These are phyloP conservation scores for Knoxdaviesia proteae DNA, from an alignment of 2,329 filamentous ascomycete species.

Conservation along the genomic window DNA sequence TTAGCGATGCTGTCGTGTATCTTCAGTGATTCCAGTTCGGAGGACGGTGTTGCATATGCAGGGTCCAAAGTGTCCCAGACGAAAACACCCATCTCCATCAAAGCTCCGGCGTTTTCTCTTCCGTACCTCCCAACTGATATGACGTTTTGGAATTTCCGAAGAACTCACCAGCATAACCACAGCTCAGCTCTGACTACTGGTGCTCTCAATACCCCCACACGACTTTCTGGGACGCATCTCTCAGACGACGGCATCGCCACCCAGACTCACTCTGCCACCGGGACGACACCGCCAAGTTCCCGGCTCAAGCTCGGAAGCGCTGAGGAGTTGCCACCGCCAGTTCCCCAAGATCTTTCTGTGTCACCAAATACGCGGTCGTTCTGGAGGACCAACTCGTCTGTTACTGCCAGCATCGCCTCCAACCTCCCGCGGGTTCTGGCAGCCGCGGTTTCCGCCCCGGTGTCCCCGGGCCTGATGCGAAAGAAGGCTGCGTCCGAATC, in stretches of 20 bases:
- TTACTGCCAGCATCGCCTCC: conserved; percentile 33
- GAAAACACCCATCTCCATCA: conserved; percentile 42
- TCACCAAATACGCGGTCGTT: conserved; percentile 35
- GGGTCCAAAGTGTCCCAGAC: conserved; percentile 34
- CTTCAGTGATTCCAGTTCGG: conserved; percentile 38
- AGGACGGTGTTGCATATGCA: conserved; percentile 34
- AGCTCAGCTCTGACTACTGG: too few species aligned
- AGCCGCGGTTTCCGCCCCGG: conserved; percentile 4
- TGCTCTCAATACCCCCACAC: too few species aligned
- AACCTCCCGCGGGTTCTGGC: conserved; percentile 29
- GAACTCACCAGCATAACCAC: too few species aligned
- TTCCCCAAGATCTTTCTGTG: conserved; percentile 25
- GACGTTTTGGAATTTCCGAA: conserved; percentile 22
- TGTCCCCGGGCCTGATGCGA: too few species aligned
- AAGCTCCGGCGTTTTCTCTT: conserved; percentile 43
- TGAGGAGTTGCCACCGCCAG: too few species aligned
- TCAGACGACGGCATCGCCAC: too few species aligned
- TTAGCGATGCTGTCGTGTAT: conserved; percentile 51
- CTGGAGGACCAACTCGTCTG: conserved; percentile 30
- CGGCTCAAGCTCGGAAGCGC: too few species aligned
- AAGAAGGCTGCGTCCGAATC: not conserved
- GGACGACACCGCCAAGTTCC: too few species aligned
- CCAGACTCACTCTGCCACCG: too few species aligned
- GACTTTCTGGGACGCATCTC: too few species aligned
- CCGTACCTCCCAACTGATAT: conserved; percentile 44